phyloP scores from a whole-genome alignment of 352 stramenopile species.

The Globisporangium alternatum region DNA sequence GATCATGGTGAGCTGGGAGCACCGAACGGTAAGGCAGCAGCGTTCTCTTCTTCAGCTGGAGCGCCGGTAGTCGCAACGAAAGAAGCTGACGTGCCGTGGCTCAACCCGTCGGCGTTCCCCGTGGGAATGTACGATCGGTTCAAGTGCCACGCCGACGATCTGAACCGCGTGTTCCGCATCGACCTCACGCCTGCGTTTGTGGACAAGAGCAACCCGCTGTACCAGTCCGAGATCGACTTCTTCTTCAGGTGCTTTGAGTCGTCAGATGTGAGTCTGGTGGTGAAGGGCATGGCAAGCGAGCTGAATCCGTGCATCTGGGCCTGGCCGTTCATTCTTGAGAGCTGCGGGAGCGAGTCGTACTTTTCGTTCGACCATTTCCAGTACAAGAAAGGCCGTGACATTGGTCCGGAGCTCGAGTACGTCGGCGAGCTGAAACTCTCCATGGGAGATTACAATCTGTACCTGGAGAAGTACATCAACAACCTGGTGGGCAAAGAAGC shows the following conservation, averaged over 20 bases:
- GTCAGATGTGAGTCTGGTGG: constrained; percentile 68
- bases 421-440: constrained; percentile 65
- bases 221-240: constrained; percentile 65
- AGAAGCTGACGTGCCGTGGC: constrained; percentile 48
- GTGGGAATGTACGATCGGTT: constrained; percentile 53
- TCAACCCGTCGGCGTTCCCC: constrained; percentile 48
- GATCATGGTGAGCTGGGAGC: neutral
- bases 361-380: constrained; percentile 82
- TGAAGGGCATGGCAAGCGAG: constrained; percentile 79
- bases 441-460: constrained; percentile 72
- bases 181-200: constrained; percentile 57
- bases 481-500: constrained; percentile 50
- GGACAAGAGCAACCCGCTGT: constrained; percentile 42
- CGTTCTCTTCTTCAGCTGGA: neutral
- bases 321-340: constrained; percentile 79
- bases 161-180: constrained; percentile 61
- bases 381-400: constrained; percentile 46
- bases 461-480: constrained; percentile 74
- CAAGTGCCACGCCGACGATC: constrained; percentile 47
- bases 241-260: constrained; percentile 75
- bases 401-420: constrained; percentile 62
- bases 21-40: constrained; percentile 4
- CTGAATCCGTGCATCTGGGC: constrained; percentile 82
- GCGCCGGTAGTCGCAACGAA: neutral
- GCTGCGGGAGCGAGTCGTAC: constrained; percentile 60